Percentiles rank a stretch among this genome's conserved stretches.
phyloP scores from a whole-genome alignment of 805 yeast genomes.

The Metschnikowia vanudenii region DNA sequence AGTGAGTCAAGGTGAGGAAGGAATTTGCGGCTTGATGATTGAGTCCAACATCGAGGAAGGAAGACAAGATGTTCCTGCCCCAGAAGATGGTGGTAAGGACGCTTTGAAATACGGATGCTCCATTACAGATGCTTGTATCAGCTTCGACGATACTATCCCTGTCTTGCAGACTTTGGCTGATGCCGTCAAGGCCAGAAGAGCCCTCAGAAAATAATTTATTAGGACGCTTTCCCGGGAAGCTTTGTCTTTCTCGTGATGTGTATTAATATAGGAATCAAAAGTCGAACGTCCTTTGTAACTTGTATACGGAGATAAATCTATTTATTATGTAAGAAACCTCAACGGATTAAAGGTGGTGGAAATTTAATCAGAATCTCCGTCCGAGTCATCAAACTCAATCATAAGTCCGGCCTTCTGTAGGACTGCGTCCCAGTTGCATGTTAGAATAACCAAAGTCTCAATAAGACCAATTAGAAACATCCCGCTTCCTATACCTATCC shows the following conservation, averaged over 20 bases:
- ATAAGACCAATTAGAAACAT: constrained; percentile 50
- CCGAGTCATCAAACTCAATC: constrained; percentile 18
- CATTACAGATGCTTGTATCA: constrained; percentile 95
- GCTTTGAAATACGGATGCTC: constrained; percentile 89
- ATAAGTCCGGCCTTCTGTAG: constrained; percentile 31
- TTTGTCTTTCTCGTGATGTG: background rate
- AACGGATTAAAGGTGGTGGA: too few species aligned
- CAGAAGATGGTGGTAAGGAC: constrained; percentile 44
- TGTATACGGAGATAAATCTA: too few species aligned
- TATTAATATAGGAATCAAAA: background rate
- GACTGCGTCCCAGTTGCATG: constrained; percentile 54
- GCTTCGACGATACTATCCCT: constrained; percentile 82
- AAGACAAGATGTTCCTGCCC: constrained; percentile 73
- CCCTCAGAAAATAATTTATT: constrained; percentile 11
- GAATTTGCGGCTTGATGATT: constrained; percentile 90
- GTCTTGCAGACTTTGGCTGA: constrained; percentile 77
- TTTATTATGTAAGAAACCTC: too few species aligned
- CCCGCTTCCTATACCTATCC: constrained; percentile 74
- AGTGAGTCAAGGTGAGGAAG: constrained; percentile 73
- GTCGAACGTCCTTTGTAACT: too few species aligned
- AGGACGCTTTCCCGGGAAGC: background rate
- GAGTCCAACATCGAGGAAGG: constrained; percentile 93
- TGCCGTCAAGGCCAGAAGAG: constrained; percentile 83
- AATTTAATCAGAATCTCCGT: constrained; percentile 7
- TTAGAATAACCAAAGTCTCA: constrained; percentile 47